These are phyloP conservation scores for Alternaria atra DNA, from an alignment of 2,329 filamentous ascomycete species.

Conservation along the genomic window DNA sequence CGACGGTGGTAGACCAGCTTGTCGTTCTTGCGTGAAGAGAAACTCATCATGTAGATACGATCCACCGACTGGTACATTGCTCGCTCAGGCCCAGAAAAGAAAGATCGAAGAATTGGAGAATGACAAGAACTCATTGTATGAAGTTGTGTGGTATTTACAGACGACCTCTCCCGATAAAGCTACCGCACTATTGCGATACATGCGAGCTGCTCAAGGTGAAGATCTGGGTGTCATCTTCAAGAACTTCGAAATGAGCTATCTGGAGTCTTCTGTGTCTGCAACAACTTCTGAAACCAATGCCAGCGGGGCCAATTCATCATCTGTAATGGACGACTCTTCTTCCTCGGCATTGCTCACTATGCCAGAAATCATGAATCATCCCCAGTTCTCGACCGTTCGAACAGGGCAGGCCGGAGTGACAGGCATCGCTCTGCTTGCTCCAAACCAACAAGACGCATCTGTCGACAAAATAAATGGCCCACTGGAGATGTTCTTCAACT, in stretches of 20 bases:
- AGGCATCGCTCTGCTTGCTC: background rate
- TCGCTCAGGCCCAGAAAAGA: slow-evolving; percentile 14
- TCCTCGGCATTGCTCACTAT: background rate
- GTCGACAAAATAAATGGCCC: slow-evolving; percentile 10
- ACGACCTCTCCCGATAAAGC: slow-evolving; percentile 21
- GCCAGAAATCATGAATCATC: slow-evolving; percentile 4
- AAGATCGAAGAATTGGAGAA: slow-evolving; percentile 17
- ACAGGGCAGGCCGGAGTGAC: background rate
- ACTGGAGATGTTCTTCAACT: slow-evolving; percentile 25
- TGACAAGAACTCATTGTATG: slow-evolving; percentile 17
- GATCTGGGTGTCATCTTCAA: slow-evolving; percentile 14
- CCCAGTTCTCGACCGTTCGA: slow-evolving; percentile 1
- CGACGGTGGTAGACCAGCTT: slow-evolving; percentile 15
- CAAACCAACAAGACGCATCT: slow-evolving; percentile 4
- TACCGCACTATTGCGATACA: slow-evolving; percentile 15
- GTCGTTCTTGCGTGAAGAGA: slow-evolving; percentile 9
- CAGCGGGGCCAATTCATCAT: background rate
- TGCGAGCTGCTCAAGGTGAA: slow-evolving; percentile 11
- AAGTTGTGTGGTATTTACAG: slow-evolving; percentile 29
- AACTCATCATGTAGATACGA: slow-evolving; percentile 10
- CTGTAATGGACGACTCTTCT: background rate
- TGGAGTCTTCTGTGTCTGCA: background rate
- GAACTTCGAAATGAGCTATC: slow-evolving; percentile 6
- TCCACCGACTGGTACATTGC: slow-evolving; percentile 8
- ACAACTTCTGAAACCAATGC: background rate